These are phyloP conservation scores for Ochetophila trinervis DNA, from an alignment of 306 rosid genomes.

Conservation along the genomic window DNA sequence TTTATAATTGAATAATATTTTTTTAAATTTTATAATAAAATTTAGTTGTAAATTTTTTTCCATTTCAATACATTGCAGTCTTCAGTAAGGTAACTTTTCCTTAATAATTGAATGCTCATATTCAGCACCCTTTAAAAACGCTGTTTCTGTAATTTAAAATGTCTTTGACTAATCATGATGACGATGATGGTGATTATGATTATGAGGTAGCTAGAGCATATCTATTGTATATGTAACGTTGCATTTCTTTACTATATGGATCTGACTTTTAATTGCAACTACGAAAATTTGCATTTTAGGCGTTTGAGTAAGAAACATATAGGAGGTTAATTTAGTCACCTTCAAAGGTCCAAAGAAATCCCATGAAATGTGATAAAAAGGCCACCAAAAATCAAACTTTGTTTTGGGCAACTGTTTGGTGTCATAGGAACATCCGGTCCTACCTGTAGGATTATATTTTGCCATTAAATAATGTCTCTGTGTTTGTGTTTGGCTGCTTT, in stretches of 20 bases:
- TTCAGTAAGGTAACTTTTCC: not conserved
- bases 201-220: not conserved
- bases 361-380: constrained; percentile 7
- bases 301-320: not conserved
- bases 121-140: not conserved
- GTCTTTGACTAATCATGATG: not conserved
- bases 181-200: constrained; percentile 2
- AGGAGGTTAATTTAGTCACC: no score
- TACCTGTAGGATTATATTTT: constrained; percentile 13
- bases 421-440: constrained; percentile 26
- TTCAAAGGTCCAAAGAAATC: not conserved
- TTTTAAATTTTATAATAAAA: no score
- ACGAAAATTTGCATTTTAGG: no score
- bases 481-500: constrained; percentile 22
- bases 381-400: constrained; percentile 3
- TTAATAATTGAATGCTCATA: not conserved
- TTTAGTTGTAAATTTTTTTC: no score
- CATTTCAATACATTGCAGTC: not conserved
- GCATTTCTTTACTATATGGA: no score
- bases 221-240: not conserved
- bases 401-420: constrained; percentile 2
- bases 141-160: not conserved
- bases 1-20: no score
- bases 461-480: constrained; percentile 3
- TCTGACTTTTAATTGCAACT: no score